Percentiles rank a stretch among this genome's conserved stretches.
phyloP scores from a whole-genome alignment of 2,329 filamentous ascomycete genomes.

The Arachnomyces sp. region DNA sequence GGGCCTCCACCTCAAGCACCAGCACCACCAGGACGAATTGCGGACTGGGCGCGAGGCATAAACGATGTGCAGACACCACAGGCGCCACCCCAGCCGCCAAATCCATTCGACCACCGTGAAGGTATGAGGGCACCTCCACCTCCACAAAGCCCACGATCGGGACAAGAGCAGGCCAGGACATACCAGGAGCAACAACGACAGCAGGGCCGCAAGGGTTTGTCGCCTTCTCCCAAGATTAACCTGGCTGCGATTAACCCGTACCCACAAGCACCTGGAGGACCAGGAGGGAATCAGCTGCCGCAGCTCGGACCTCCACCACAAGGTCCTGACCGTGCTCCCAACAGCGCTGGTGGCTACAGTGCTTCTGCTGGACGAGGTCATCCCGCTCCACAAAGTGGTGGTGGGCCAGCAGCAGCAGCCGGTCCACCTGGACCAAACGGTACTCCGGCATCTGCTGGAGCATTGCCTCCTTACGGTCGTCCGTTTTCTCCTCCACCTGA shows the following conservation, averaged over 20 bases:
- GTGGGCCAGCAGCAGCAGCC: constrained; percentile 28
- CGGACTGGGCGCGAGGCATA: constrained; percentile 59
- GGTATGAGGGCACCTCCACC: constrained; percentile 60
- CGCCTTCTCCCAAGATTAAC: constrained; percentile 54
- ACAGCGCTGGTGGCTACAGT: constrained; percentile 23
- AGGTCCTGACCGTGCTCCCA: constrained; percentile 32
- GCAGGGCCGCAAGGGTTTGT: constrained; percentile 46
- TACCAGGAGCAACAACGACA: constrained; percentile 60
- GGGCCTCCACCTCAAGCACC: constrained; percentile 49
- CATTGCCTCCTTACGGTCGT: constrained; percentile 65
- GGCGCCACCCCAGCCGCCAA: constrained; percentile 52
- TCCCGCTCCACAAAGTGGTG: constrained; percentile 34
- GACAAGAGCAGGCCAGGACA: constrained; percentile 60
- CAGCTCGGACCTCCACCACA: constrained; percentile 43
- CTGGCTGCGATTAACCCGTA: constrained; percentile 48
- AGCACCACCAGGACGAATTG: constrained; percentile 55
- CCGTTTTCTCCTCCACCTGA: constrained; percentile 76
- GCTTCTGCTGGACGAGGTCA: constrained; percentile 37
- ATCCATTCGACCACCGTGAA: constrained; percentile 76
- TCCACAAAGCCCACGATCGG: constrained; percentile 67
- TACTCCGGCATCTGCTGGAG: constrained; percentile 41
- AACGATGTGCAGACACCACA: constrained; percentile 65
- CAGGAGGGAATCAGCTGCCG: constrained; percentile 26
- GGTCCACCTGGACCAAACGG: constrained; percentile 53
- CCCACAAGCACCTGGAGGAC: constrained; percentile 31